Conservation (phyloP, 805 yeast genomes). For the Spencermartinsiella europaea region DNA sequence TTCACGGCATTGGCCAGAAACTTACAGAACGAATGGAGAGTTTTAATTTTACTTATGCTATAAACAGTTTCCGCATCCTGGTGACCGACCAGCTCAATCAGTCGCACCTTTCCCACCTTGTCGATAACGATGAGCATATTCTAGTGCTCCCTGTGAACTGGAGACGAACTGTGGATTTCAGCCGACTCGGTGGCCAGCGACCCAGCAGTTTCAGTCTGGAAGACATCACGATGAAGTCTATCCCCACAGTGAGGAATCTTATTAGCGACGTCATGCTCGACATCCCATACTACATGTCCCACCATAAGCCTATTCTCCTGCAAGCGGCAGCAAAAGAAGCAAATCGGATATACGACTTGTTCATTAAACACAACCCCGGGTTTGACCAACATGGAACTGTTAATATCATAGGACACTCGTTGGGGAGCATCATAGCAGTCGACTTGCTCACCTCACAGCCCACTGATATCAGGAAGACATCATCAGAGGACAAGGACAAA, state of each 20-base stretch:
- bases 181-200: slow-evolving; percentile 15
- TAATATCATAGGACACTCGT: slow-evolving; percentile 86
- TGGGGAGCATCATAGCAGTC: slow-evolving; percentile 79
- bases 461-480: slow-evolving; percentile 25
- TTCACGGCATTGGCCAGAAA: slow-evolving; percentile 94
- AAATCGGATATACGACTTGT: slow-evolving; percentile 60
- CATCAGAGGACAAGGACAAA: slow-evolving; percentile 7
- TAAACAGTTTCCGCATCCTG: slow-evolving; percentile 34
- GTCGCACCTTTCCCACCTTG: slow-evolving; percentile 18
- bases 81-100: slow-evolving; percentile 26
- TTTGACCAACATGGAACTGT: slow-evolving; percentile 50
- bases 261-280: slow-evolving; percentile 86
- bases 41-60: slow-evolving; percentile 77
- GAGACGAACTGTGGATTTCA: slow-evolving; percentile 60
- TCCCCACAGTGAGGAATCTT: slow-evolving; percentile 66
- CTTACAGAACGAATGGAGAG: slow-evolving; percentile 74
- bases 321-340: slow-evolving; percentile 64
- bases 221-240: slow-evolving; percentile 73
- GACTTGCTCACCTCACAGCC: slow-evolving; percentile 55
- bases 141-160: slow-evolving; percentile 73
- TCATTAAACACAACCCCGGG: slow-evolving; percentile 60
- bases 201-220: slow-evolving; percentile 33
- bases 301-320: slow-evolving; percentile 58
- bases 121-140: slow-evolving; percentile 18
- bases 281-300: slow-evolving; percentile 71